These are phyloP conservation scores for Colletotrichum simmondsii DNA, from an alignment of 2,329 filamentous ascomycete genomes.

Conservation along the genomic window DNA sequence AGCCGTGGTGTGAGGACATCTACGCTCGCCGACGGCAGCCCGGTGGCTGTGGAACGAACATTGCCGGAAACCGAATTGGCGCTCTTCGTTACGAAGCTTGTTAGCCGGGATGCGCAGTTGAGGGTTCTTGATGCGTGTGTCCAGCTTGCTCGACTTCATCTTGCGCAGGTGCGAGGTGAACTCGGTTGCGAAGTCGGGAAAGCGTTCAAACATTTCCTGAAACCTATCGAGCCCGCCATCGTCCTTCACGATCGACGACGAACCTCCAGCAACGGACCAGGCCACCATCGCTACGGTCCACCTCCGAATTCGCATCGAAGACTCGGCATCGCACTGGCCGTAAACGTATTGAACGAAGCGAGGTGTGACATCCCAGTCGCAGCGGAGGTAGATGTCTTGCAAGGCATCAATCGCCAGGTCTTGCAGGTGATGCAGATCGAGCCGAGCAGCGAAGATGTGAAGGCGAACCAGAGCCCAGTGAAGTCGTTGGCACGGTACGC, in stretches of 20 bases:
- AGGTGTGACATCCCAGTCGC: conserved; percentile 68
- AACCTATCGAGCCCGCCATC: conserved; percentile 44
- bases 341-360: conserved; percentile 64
- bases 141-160: conserved; percentile 61
- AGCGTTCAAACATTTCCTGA: conserved; percentile 53
- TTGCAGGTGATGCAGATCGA: conserved; percentile 62
- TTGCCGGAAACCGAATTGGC: conserved; percentile 69
- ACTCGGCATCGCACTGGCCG: conserved; percentile 60
- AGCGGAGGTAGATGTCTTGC: conserved; percentile 68
- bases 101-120: conserved; percentile 69
- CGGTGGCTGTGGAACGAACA: conserved; percentile 71
- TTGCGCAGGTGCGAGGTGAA: conserved; percentile 63
- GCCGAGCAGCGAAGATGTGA: conserved; percentile 66
- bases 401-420: conserved; percentile 68
- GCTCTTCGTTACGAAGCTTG: conserved; percentile 65
- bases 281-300: conserved; percentile 71
- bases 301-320: conserved; percentile 63
- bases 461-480: conserved; percentile 68
- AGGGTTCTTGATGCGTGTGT: conserved; percentile 68
- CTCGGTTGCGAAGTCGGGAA: conserved; percentile 60
- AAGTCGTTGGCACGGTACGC: conserved; percentile 39
- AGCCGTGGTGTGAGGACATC: conserved; percentile 57
- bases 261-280: conserved; percentile 59
- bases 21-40: conserved; percentile 61
- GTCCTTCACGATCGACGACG: conserved; percentile 38